Evolutionary conservation across 208 protist genomes (phyloP), one percentile per base, ranked within the genome.

Genomic region (Acanthamoeba culbertsoni): DNA sequence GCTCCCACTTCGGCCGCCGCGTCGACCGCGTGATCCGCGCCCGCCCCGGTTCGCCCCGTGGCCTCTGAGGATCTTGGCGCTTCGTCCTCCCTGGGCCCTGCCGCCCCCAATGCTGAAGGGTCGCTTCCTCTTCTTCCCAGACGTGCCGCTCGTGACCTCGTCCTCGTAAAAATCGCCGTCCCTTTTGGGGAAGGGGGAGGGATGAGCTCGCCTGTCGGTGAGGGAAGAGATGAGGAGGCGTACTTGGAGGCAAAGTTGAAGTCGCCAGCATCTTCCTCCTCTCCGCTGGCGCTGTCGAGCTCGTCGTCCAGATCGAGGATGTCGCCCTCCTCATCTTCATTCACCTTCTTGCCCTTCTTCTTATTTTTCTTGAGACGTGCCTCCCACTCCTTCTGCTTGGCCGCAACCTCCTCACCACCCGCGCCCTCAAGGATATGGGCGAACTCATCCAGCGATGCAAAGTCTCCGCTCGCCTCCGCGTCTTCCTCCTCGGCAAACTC

Each of bases 211-310:
- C 37, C 37, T n/a, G 7, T 10, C 12, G 59, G 16, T n/a, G n/a
- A 26, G 28, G 59, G 31, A 14, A 68, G 23, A 26, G 7, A n/a
- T 8, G 28, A 37, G 12, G 23, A 8, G 12, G 31, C 40, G 73
- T 84, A 84, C 73, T 37, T 84, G 73, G 73, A 84, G n/a, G 73
- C 73, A 55, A 84, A 84, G 55, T 90, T 90, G 53, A 90, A 90
- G 62, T 77, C 86, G 62, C 46, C 86, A 5, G 3, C 86, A 12
- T 92, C 86, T 53, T 92, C 86, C 12, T 92, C 86, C 48, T 92
- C 86, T 1, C 46, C 86, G 33, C 42, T 77, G 23, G 37, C 86
- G 31, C n/a, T 57, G 62, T 75, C 82, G 5, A 6, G 16, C 7
- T 63, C 28, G 31, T 90, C 86, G 43, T 45, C 42, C 86, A 77